Base-by-base conservation (phyloP, 371 early-diverging fungal genomes). In the Saksenaea oblongispora region DNA sequence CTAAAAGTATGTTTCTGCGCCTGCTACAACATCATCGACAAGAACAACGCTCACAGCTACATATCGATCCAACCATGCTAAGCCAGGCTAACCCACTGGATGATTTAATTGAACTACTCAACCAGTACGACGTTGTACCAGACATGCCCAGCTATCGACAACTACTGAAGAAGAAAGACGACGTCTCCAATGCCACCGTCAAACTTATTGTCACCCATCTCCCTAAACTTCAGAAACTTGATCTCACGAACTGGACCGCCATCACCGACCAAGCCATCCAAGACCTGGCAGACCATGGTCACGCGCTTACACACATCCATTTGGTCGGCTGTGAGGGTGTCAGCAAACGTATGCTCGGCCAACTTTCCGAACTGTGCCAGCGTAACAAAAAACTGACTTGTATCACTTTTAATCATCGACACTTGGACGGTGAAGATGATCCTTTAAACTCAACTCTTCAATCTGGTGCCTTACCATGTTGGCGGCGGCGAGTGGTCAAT, bases 201-300 rank as follows among this genome's bases (percentile, higher is more conserved):
- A 67, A 69, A 41, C 27, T 60, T 0, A 56, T 75, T 7, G 58
- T 57, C 18, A 35, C 41, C 1, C 61, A 62, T 27, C 28, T 75
- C 14, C 54, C 68, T 37, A 62, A 67, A 3, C 44, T 75, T 5
- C 51, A 64, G 27, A 62, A 61, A 0, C 55, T 75, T 14, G 72
- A 72, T 31, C 55, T 75, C 15, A 65, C 69, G 5, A 41, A 70
- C 37, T 72, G 73, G 73, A 51, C 64, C 13, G 61, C 66, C 28
- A 51, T 75, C 15, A 63, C 70, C 11, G 72, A 75, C 34, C 54
- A 54, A 34, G 59, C 64, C n/a, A 54, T 65, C 17, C 61, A 61
- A 22, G 39, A 53, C 24, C 31, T 71, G 34, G 42, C 71, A 18
- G 54, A 63, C 28, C 65, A 67, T 42, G 56, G 64, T 35, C 68